A percentile compares a stretch with the other conserved stretches of the same genome.
Conservation (phyloP, 225 moss, liverwort and hornwort genomes). For the Antitrichia curtipendula region DNA sequence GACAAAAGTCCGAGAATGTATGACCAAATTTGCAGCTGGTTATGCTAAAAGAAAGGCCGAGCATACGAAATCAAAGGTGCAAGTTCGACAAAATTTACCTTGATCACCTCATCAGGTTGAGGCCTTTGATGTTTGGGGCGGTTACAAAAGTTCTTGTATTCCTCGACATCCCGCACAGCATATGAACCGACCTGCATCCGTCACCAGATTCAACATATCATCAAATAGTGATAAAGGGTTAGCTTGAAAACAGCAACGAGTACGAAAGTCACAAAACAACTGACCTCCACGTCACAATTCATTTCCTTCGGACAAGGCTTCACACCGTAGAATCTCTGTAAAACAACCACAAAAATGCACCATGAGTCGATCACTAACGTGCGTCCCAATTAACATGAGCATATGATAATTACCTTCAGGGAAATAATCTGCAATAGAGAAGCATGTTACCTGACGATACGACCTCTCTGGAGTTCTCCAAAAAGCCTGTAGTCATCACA, state of each 20-base stretch:
- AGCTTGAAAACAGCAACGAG: not conserved
- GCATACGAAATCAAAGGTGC: not conserved
- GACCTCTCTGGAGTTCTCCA: conserved; percentile 97
- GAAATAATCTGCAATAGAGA: not conserved
- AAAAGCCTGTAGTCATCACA: conserved; percentile 50
- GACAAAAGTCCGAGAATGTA: not conserved
- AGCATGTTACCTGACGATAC: conserved; percentile 67
- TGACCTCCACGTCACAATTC: conserved; percentile 93
- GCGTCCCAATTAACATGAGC: not conserved
- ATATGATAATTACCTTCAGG: not conserved
- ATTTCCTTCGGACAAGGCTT: conserved; percentile 90
- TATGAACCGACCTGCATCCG: conserved; percentile 75
- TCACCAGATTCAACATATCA: not conserved
- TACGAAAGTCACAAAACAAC: not conserved
- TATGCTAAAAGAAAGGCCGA: not conserved
- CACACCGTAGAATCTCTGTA: conserved; percentile 78
- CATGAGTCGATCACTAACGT: not conserved
- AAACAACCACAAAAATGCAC: conserved; percentile 1
- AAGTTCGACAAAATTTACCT: conserved; percentile 20
- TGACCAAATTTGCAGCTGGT: not conserved
- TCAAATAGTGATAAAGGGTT: not conserved
- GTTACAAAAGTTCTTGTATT: conserved; percentile 85
- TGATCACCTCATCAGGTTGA: conserved; percentile 59
- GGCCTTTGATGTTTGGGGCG: conserved; percentile 68
- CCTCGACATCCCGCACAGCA: conserved; percentile 82